phyloP scores from a whole-genome alignment of 2,329 filamentous ascomycete species.

The Fusarium sp. region DNA sequence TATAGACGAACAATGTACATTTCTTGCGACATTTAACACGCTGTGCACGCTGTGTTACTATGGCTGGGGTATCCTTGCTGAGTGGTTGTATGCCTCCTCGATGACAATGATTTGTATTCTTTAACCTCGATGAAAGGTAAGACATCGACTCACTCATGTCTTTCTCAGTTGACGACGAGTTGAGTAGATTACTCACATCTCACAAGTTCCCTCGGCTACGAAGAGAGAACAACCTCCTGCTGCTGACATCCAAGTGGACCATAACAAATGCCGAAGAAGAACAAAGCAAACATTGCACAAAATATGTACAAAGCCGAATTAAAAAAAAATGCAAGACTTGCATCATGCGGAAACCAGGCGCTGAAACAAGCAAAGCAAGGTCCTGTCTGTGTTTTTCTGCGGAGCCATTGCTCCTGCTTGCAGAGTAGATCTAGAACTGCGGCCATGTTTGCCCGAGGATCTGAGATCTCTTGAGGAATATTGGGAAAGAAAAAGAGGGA shows the following conservation, averaged over 20 bases:
- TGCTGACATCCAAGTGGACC: not conserved
- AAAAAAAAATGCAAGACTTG: slow-evolving; percentile 24
- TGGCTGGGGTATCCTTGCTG: not conserved
- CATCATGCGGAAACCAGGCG: slow-evolving; percentile 13
- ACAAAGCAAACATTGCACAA: slow-evolving; percentile 15
- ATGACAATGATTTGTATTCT: not conserved
- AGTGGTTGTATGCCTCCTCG: not conserved
- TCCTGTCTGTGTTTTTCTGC: not conserved
- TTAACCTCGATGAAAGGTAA: not conserved
- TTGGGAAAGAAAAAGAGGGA: not conserved
- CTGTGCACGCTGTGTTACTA: not conserved
- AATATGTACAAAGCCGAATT: not conserved
- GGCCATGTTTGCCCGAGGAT: not conserved
- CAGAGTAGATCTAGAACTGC: not conserved
- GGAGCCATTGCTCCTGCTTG: not conserved
- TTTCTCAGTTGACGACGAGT: not conserved
- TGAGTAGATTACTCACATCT: not conserved
- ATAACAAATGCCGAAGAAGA: not conserved
- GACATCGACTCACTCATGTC: not conserved
- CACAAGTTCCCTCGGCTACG: not conserved
- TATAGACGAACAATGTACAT: slow-evolving; percentile 18
- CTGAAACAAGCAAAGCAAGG: slow-evolving; percentile 29
- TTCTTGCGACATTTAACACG: not conserved
- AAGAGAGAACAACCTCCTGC: not conserved
- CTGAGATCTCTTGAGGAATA: not conserved